These are phyloP conservation scores for Sicyos baderoa DNA, from an alignment of 306 rosid species.

Conservation along the genomic window DNA sequence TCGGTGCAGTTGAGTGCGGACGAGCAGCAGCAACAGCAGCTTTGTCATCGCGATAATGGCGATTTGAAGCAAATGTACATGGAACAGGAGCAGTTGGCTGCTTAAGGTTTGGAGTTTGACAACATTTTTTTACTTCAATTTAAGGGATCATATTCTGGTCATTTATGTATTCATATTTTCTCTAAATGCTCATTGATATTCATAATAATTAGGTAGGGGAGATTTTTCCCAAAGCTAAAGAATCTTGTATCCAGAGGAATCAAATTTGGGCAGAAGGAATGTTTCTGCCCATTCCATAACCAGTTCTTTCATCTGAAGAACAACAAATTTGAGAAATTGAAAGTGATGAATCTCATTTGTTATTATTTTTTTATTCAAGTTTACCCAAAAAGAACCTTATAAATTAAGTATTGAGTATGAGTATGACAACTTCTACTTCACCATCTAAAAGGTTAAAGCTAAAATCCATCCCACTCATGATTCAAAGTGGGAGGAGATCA, in stretches of 20 bases:
- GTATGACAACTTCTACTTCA: no score
- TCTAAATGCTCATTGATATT: slow-evolving; percentile 8
- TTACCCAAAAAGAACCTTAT: no score
- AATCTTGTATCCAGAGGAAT: slow-evolving; percentile 5
- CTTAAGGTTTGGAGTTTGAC: slow-evolving; percentile 20
- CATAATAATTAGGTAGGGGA: slow-evolving; percentile 10
- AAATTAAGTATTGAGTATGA: no score
- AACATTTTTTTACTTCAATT: not conserved
- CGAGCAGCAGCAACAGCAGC: slow-evolving; percentile 38
- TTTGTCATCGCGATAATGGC: slow-evolving; percentile 37
- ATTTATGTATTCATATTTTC: not conserved
- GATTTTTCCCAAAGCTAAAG: not conserved
- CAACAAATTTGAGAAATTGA: not conserved
- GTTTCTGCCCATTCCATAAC: slow-evolving; percentile 21
- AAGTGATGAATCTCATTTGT: not conserved
- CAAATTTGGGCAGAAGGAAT: slow-evolving; percentile 17
- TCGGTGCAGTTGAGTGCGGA: slow-evolving; percentile 29
- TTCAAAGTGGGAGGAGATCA: slow-evolving; percentile 10
- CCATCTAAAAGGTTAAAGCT: not conserved
- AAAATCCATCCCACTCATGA: not conserved
- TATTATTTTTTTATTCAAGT: no score
- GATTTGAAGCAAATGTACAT: slow-evolving; percentile 45
- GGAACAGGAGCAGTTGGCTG: slow-evolving; percentile 68
- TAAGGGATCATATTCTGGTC: not conserved
- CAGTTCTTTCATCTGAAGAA: not conserved